These are phyloP conservation scores for Rehmannia glutinosa DNA, from an alignment of 257 asterid genomes.

Conservation along the genomic window DNA sequence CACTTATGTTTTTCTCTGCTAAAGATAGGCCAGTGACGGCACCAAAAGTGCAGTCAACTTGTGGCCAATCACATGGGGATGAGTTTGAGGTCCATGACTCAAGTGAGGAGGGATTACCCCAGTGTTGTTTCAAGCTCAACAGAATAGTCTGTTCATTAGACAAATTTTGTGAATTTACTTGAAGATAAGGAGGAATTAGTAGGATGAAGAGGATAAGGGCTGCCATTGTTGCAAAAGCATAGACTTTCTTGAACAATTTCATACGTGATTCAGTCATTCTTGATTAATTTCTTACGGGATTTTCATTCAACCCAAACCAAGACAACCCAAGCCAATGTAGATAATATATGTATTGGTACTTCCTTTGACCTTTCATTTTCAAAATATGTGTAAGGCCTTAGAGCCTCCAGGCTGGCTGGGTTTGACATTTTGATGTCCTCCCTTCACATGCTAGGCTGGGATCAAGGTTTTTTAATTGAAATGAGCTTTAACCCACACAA, in stretches of 20 bases:
- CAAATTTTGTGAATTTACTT: constrained; percentile 26
- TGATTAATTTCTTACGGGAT: background rate
- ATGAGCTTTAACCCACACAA: no score
- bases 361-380: no score
- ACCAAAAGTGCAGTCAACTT: constrained; percentile 16
- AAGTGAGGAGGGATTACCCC: constrained; percentile 38
- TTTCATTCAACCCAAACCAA: background rate
- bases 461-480: no score
- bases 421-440: no score
- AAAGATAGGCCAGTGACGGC: constrained; percentile 14
- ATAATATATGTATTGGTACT: no score
- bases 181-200: constrained; percentile 8
- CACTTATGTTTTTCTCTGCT: constrained; percentile 4
- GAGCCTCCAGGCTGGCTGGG: no score
- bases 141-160: constrained; percentile 21
- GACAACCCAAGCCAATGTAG: no score
- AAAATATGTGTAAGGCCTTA: no score
- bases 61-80: constrained; percentile 22
- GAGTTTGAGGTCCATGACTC: constrained; percentile 32
- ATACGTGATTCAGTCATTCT: background rate
- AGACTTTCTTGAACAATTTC: background rate
- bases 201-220: constrained; percentile 18
- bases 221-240: constrained; percentile 12
- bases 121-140: constrained; percentile 36
- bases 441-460: no score